Percentiles rank a stretch among this genome's conserved stretches.
Conservation (phyloP, 2,329 filamentous ascomycete species). For the Aureobasidium namibiae region DNA sequence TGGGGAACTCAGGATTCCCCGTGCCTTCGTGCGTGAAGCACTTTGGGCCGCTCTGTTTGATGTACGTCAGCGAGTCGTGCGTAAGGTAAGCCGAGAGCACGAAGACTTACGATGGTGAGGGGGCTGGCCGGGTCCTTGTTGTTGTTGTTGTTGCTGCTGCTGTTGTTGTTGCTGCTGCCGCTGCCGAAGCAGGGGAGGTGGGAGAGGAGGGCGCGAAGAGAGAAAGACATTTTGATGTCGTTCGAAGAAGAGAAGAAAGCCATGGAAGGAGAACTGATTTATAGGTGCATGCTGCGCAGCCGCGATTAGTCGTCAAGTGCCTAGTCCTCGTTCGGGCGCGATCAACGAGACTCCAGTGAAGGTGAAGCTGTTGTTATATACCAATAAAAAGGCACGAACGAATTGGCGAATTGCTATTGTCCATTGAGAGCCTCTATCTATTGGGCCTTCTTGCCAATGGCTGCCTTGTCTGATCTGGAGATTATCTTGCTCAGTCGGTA, state of each 20-base stretch:
- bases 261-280: background rate
- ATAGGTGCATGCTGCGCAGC: background rate
- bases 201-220: background rate
- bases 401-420: background rate
- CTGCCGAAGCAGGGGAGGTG: background rate
- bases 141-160: no score
- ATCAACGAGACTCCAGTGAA: background rate
- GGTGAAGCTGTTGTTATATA: background rate
- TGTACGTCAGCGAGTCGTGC: background rate
- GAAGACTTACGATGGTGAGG: background rate
- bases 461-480: background rate
- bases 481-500: conserved; percentile 20
- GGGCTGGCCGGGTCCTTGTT: background rate
- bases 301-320: background rate
- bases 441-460: background rate
- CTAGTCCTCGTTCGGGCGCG: background rate
- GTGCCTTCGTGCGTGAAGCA: background rate
- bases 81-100: background rate
- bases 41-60: background rate
- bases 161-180: background rate
- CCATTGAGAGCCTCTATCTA: background rate
- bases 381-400: background rate
- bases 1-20: background rate
- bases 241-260: background rate
- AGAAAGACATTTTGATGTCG: background rate